These are phyloP conservation scores for Oropetium thomaeum DNA, from an alignment of 176 grass and related monocot genomes.

Conservation along the genomic window DNA sequence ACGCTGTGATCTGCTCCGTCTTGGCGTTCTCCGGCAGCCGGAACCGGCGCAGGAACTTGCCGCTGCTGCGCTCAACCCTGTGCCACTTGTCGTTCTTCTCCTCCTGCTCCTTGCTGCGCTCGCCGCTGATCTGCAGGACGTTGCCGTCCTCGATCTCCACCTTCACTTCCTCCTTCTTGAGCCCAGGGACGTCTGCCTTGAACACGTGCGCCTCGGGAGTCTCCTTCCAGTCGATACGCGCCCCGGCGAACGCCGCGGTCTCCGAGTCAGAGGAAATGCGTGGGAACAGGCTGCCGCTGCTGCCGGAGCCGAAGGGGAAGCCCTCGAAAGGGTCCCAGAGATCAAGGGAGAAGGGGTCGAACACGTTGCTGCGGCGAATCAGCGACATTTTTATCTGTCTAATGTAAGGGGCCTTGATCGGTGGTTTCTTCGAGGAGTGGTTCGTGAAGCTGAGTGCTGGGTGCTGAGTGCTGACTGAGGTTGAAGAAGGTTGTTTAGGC, in stretches of 20 bases:
- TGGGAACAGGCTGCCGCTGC: slow-evolving; percentile 27
- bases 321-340: slow-evolving; percentile 52
- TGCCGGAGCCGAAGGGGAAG: slow-evolving; percentile 47
- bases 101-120: slow-evolving; percentile 53
- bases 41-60: slow-evolving; percentile 55
- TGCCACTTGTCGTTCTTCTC: slow-evolving; percentile 62
- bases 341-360: slow-evolving; percentile 73
- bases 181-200: slow-evolving; percentile 55
- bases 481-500: too few species aligned
- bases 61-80: slow-evolving; percentile 56
- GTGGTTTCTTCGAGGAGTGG: too few species aligned
- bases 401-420: too few species aligned
- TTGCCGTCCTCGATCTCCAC: slow-evolving; percentile 60
- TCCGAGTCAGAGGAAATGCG: slow-evolving; percentile 26
- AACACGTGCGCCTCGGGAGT: slow-evolving; percentile 61
- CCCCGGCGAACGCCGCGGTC: slow-evolving; percentile 28
- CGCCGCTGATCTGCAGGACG: slow-evolving; percentile 53
- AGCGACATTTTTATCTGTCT: slow-evolving; percentile 53
- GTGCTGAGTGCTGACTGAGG: too few species aligned
- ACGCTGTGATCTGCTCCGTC: slow-evolving; percentile 42
- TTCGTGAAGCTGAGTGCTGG: too few species aligned
- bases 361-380: slow-evolving; percentile 58
- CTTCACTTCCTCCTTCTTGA: slow-evolving; percentile 69
- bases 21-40: slow-evolving; percentile 52
- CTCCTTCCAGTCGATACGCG: slow-evolving; percentile 64